These are phyloP conservation scores for Draba incana DNA, from an alignment of 345 rosid species.

Conservation along the genomic window DNA sequence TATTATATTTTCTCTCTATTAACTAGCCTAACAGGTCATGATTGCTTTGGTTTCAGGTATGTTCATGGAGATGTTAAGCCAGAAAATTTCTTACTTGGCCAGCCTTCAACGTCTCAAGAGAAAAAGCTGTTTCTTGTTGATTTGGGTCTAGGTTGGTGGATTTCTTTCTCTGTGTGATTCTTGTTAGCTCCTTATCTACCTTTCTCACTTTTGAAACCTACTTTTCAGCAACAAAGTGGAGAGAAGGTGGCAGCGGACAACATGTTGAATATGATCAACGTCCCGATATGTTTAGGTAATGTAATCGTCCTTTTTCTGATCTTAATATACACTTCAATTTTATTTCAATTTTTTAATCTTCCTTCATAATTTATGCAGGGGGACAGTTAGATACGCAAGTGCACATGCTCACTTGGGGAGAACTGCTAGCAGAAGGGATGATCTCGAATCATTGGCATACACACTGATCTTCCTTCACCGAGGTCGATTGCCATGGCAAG, in stretches of 20 bases:
- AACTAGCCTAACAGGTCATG: constrained; percentile 26
- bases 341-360: constrained; percentile 19
- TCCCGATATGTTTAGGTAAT: constrained; percentile 96
- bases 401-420: constrained; percentile 98
- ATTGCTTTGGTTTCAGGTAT: constrained; percentile 56
- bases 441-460: constrained; percentile 96
- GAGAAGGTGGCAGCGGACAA: constrained; percentile 66
- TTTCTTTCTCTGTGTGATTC: constrained; percentile 24
- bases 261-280: constrained; percentile 99
- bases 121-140: constrained; percentile 92
- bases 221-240: constrained; percentile 91
- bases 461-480: constrained; percentile 89
- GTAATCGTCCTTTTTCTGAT: not conserved
- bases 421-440: constrained; percentile 97
- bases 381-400: constrained; percentile 98
- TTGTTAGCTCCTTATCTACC: constrained; percentile 29
- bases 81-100: constrained; percentile 93
- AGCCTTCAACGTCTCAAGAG: constrained; percentile 82
- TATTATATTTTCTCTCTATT: constrained; percentile 21
- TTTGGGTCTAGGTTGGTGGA: constrained; percentile 73
- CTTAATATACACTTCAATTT: not conserved
- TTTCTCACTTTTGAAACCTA: constrained; percentile 13
- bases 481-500: constrained; percentile 99
- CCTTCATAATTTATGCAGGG: constrained; percentile 52
- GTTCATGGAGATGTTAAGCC: constrained; percentile 99